These are phyloP conservation scores for Terfezia claveryi DNA, from an alignment of 495 filamentous ascomycete species.

Conservation along the genomic window DNA sequence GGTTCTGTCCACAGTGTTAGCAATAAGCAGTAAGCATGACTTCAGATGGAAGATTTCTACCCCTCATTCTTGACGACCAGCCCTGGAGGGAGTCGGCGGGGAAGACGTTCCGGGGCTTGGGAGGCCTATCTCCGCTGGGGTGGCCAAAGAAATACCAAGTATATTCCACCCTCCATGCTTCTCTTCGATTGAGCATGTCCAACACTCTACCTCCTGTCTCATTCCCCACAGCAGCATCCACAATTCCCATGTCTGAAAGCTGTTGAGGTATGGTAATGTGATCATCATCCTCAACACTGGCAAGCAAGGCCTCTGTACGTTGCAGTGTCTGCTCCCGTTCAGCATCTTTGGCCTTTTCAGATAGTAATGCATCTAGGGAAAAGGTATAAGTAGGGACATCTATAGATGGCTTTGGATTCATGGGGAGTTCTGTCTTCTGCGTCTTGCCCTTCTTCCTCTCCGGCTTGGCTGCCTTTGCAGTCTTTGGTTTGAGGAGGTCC, in stretches of 20 bases:
- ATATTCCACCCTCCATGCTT: constrained; percentile 37
- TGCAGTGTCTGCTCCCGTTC: constrained; percentile 4
- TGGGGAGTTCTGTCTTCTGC: neutral
- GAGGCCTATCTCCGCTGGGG: neutral
- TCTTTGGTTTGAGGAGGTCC: constrained; percentile 20
- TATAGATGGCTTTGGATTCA: neutral
- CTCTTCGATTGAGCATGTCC: constrained; percentile 51
- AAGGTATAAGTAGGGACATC: constrained; percentile 38
- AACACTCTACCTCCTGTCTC: constrained; percentile 33
- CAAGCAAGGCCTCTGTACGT: constrained; percentile 5
- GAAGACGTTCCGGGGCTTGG: constrained; percentile 13
- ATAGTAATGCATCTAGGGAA: constrained; percentile 40
- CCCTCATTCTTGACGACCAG: no score
- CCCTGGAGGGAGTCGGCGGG: constrained; percentile 3
- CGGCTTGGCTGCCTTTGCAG: constrained; percentile 2
- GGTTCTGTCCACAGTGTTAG: constrained; percentile 19
- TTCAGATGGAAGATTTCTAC: no score
- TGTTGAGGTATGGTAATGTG: no score
- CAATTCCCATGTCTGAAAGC: constrained; percentile 9
- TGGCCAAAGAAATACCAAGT: constrained; percentile 46
- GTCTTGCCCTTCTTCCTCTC: constrained; percentile 4
- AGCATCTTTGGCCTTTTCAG: constrained; percentile 6
- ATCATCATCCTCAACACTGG: no score
- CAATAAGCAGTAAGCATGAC: neutral
- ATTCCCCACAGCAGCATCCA: constrained; percentile 31